These are phyloP conservation scores for Salvia miltiorrhiza DNA, from an alignment of 257 asterid species.

Conservation along the genomic window DNA sequence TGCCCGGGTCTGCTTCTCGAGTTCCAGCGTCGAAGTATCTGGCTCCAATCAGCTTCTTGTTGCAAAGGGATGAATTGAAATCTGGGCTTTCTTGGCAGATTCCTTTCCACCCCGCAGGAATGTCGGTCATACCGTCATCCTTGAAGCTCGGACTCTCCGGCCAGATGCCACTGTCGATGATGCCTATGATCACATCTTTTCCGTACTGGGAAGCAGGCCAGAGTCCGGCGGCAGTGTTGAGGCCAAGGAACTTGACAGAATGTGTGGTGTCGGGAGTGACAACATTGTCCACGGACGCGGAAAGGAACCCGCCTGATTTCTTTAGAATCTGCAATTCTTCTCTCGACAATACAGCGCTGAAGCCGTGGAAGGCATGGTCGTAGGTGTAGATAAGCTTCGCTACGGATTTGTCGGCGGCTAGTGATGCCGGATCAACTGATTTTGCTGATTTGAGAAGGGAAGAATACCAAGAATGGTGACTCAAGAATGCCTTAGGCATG, in stretches of 20 bases:
- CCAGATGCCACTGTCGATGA: conserved; percentile 40
- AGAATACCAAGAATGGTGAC: conserved; percentile 19
- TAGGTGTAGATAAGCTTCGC: conserved; percentile 15
- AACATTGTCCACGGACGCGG: conserved; percentile 10
- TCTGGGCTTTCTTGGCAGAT: conserved; percentile 23
- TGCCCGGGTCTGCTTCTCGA: conserved; percentile 9
- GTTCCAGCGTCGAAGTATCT: conserved; percentile 25
- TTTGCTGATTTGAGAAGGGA: not conserved
- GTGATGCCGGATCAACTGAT: not conserved
- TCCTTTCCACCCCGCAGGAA: conserved; percentile 38
- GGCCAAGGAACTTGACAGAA: conserved; percentile 23
- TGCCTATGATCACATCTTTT: conserved; percentile 38
- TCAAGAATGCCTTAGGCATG: conserved; percentile 21
- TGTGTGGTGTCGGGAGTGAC: conserved; percentile 27
- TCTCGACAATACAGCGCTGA: conserved; percentile 13
- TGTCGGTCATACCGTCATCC: conserved; percentile 31
- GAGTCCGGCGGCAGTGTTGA: conserved; percentile 30
- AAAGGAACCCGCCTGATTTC: conserved; percentile 23
- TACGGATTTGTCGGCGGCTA: not conserved
- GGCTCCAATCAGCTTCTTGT: conserved; percentile 38
- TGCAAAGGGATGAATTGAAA: conserved; percentile 37
- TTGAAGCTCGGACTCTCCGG: conserved; percentile 43
- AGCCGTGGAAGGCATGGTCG: conserved; percentile 32
- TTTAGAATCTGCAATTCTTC: conserved; percentile 10
- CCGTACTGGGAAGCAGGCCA: conserved; percentile 42